Evolutionary conservation across 208 protist genomes (phyloP), one percentile per base, ranked within the genome.

Genomic region (Kentomonas sorsogonicus): DNA sequence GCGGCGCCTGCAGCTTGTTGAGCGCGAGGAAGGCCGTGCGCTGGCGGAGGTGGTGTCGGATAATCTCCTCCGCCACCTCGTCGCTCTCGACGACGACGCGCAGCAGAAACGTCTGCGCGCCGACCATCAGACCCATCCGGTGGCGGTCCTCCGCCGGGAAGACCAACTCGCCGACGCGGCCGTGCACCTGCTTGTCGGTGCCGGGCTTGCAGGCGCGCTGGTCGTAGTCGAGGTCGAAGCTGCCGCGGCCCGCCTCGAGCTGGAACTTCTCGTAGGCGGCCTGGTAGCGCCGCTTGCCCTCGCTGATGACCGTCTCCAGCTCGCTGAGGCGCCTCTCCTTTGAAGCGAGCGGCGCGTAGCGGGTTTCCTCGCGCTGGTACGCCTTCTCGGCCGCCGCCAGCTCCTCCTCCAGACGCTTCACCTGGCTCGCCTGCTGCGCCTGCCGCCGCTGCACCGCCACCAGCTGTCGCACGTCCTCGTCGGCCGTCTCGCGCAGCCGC

Each of bases 1-100:
- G 52, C 13, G 26, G 50, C 29, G 41, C 62, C 26, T 74, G 76
- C 45, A 87, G 60, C 63, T 87, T 76, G 71, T 99, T 98, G 5
- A 99, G 79, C n/a, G 99, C 98, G 18, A 99, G 82, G 67, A 99
- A 96, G 3, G 98, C 98, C 0, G 98, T 96, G 30, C 98, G 80
- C 45, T 92, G 75, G 18, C 88, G 84, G 26, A 99, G 77, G 18
- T 91, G 64, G 53, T 88, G 91, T 22, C 90, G 79, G 15, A 99
- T 89, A 23, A 99, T 78, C 20, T 79, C 53, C 51, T 96, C 88
- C 15, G 91, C 97, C 5, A 89, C 95, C 16, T 74, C 51, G 43
- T 98, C 97, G 47, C 52, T 94, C 36, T 96, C 85, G n/a, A 99
- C 92, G 20, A 99, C 83, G 18, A 99, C 85, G 41, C 98, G 90